These are phyloP conservation scores for Capronia coronata DNA, from an alignment of 2,329 filamentous ascomycete species.

Conservation along the genomic window DNA sequence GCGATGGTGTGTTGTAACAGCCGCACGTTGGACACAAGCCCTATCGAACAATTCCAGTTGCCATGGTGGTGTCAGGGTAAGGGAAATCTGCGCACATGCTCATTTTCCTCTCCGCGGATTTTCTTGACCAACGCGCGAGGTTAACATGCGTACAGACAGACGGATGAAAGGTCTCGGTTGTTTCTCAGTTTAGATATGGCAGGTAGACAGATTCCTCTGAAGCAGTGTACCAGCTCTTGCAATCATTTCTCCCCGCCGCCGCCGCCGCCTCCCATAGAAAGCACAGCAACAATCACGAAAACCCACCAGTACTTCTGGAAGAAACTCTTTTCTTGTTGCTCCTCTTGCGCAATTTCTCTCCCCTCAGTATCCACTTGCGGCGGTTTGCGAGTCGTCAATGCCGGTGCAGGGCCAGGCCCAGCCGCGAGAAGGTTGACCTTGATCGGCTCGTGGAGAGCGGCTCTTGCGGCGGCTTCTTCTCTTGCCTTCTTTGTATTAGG, in stretches of 20 bases:
- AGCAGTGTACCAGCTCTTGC: background rate
- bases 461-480: conserved; percentile 20
- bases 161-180: too few species aligned
- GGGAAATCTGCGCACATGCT: too few species aligned
- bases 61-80: too few species aligned
- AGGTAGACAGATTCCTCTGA: too few species aligned
- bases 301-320: conserved; percentile 47
- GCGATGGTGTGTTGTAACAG: conserved; percentile 4
- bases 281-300: conserved; percentile 37
- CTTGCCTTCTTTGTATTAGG: conserved; percentile 25
- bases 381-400: conserved; percentile 38
- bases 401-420: conserved; percentile 34
- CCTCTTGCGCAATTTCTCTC: conserved; percentile 27
- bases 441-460: conserved; percentile 23
- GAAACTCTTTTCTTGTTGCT: conserved; percentile 41
- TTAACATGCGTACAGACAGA: too few species aligned
- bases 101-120: too few species aligned
- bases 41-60: too few species aligned
- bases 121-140: too few species aligned
- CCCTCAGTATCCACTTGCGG: conserved; percentile 36
- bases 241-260: conserved; percentile 32
- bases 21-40: background rate
- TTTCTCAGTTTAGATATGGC: too few species aligned
- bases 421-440: conserved; percentile 34
- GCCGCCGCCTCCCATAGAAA: conserved; percentile 39